Base-by-base conservation (phyloP, 345 rosid genomes). In the Citrus maxima region DNA sequence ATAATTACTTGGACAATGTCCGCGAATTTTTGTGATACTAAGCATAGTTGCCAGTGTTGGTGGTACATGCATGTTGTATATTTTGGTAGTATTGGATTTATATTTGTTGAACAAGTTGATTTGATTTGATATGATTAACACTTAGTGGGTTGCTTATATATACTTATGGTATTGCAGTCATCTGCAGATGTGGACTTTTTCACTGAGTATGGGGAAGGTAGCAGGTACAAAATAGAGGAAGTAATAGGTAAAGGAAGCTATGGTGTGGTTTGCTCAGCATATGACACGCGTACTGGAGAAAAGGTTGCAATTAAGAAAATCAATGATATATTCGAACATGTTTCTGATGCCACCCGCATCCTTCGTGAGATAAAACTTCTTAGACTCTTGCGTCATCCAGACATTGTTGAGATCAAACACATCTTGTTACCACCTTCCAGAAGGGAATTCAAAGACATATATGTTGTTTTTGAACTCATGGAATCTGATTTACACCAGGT, bases 171-270 rank as follows among this genome's bases (percentile, higher is more conserved):
- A 25, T 73, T 87, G 86, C 88, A 94, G 98, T 87, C 93, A 84
- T 86, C 93, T 14, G 93, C 84, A 6, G 97, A 94, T 61, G 85
- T 92, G 66, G 95, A 94, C 82, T 94, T 94, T 82, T 94, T 94
- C 91, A 94, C 98, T 2, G 97, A 94, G 30, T 94, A 94, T 65
- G 97, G 98, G 46, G 98, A 94, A 82, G 98, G 98, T 65, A 90
- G 93, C 85, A 86, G 98, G 80, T 94, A 94, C 79, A 89, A 58
- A 71, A 93, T 93, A 78, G 98, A 93, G 84, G 98, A 93, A 87
- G 98, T 93, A 1, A 93, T 93, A 63, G 98, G 98, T 74, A 93
- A 93, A 87, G 98, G 98, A 82, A 93, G 98, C 88, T 92, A 92
- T 75, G 98, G 98, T 46, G 97, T 93, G 55, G 97, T 93, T 37